phyloP scores from a whole-genome alignment of 2,329 filamentous ascomycete genomes.

The Venturia aucupariae region DNA sequence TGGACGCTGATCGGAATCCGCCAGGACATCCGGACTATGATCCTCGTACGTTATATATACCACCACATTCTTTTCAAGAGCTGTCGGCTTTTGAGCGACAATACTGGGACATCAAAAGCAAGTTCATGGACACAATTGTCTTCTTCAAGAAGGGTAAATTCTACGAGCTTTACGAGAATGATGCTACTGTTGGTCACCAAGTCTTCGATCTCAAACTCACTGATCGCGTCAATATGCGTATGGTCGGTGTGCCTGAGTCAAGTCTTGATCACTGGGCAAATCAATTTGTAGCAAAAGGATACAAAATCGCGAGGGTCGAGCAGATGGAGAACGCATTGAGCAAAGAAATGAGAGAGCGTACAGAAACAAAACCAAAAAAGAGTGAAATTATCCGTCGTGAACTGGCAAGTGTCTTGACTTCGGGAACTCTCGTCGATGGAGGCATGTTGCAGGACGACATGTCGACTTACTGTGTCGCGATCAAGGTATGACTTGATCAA shows the following conservation, averaged over 20 bases:
- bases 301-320: conserved; percentile 92
- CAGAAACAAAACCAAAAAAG: conserved; percentile 51
- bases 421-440: conserved; percentile 87
- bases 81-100: conserved; percentile 96
- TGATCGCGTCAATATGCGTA: conserved; percentile 97
- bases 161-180: conserved; percentile 96
- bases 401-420: conserved; percentile 80
- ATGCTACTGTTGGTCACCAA: conserved; percentile 92
- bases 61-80: conserved; percentile 64
- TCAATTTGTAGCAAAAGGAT: conserved; percentile 96
- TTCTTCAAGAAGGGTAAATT: conserved; percentile 99
- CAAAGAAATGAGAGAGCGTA: conserved; percentile 97
- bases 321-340: conserved; percentile 92
- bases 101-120: conserved; percentile 99
- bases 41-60: conserved; percentile 82
- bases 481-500: conserved; percentile 51
- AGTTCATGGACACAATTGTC: conserved; percentile 93
- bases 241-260: conserved; percentile 95
- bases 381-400: conserved; percentile 87
- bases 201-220: conserved; percentile 96
- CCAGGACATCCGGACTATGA: conserved; percentile 81
- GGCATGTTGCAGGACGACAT: conserved; percentile 97
- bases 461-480: conserved; percentile 90
- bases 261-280: conserved; percentile 96
- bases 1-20: conserved; percentile 74